Conservation (phyloP, 148 eudicot genomes). For the Nyssa sinensis region DNA sequence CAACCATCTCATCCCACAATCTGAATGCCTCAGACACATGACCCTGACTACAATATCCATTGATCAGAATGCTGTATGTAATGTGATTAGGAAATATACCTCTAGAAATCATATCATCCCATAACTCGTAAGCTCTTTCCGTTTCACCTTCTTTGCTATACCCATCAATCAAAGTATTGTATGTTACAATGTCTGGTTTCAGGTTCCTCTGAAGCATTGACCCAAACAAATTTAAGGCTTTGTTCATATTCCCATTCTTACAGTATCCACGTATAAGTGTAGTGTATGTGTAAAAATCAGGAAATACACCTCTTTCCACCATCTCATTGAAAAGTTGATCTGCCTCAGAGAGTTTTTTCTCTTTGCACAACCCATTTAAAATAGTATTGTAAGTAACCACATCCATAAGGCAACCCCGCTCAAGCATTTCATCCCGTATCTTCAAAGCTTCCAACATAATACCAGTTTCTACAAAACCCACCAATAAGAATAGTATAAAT, state of each 20-base stretch:
- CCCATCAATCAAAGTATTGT: conserved; percentile 75
- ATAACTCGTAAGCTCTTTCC: conserved; percentile 53
- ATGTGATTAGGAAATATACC: conserved; percentile 53
- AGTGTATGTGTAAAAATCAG: conserved; percentile 67
- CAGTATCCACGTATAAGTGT: conserved; percentile 74
- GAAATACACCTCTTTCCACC: conserved; percentile 61
- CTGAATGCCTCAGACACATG: conserved; percentile 48
- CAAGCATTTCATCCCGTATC: conserved; percentile 77
- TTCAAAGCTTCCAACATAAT: conserved; percentile 52
- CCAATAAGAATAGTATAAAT: conserved; percentile 72
- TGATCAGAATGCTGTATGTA: conserved; percentile 62
- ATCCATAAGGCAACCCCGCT: conserved; percentile 69
- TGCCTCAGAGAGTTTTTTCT: conserved; percentile 56
- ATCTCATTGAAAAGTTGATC: conserved; percentile 68
- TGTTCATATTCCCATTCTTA: conserved; percentile 48
- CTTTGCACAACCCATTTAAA: conserved; percentile 72
- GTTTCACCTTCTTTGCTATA: conserved; percentile 71
- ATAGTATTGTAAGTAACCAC: conserved; percentile 78
- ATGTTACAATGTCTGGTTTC: conserved; percentile 73
- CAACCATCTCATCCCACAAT: conserved; percentile 82
- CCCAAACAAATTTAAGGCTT: conserved; percentile 48
- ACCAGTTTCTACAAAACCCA: conserved; percentile 65
- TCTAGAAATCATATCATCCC: conserved; percentile 52
- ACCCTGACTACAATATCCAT: conserved; percentile 55
- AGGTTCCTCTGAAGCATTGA: conserved; percentile 67